phyloP scores from a whole-genome alignment of 306 rosid genomes.

The Malus sieversii region DNA sequence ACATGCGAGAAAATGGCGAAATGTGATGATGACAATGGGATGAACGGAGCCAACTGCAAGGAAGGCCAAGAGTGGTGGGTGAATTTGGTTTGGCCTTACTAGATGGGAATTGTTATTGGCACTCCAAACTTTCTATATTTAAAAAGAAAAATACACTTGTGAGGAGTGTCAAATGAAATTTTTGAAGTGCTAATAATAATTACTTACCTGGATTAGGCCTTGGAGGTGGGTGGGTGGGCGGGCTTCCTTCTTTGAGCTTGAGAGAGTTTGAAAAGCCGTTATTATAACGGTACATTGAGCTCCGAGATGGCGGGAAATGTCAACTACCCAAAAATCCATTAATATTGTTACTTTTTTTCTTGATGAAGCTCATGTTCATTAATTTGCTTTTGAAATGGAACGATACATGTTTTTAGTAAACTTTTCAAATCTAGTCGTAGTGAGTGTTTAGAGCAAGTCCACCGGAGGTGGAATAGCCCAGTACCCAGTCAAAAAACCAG shows the following conservation, averaged over 20 bases:
- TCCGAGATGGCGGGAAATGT: neutral
- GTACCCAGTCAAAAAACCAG: too few relatives aligned
- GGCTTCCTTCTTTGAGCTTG: neutral
- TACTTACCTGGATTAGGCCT: neutral
- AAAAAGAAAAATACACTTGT: too few relatives aligned
- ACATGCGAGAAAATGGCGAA: neutral
- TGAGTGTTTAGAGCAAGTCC: neutral
- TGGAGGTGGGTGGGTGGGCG: conserved; percentile 1
- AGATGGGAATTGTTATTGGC: neutral
- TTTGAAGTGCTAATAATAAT: too few relatives aligned
- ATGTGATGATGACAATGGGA: conserved; percentile 1
- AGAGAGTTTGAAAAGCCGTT: neutral
- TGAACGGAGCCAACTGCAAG: neutral
- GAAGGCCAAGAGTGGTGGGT: neutral
- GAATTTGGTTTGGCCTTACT: neutral
- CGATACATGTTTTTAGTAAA: neutral
- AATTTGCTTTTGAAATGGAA: neutral
- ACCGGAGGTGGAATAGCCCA: too few relatives aligned
- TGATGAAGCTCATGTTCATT: neutral
- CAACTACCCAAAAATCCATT: neutral
- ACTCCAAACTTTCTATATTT: too few relatives aligned
- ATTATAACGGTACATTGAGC: neutral
- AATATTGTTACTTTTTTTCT: neutral
- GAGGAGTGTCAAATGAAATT: too few relatives aligned
- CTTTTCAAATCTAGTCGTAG: neutral